phyloP scores from a whole-genome alignment of 1,284 basidiomycete species.

The Apiotrichum mycotoxinovorans region DNA sequence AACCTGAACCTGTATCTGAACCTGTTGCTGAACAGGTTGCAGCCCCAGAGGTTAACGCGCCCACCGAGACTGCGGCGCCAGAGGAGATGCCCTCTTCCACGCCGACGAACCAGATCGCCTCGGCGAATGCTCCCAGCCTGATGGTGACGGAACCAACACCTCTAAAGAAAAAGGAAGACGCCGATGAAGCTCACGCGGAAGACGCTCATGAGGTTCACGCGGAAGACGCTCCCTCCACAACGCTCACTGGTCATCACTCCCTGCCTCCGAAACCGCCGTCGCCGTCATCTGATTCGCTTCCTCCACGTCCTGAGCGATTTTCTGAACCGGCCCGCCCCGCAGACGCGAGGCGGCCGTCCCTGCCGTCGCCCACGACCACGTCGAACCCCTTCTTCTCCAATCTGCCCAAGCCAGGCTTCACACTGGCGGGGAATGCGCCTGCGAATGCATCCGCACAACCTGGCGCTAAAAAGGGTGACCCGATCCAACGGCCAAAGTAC shows the following conservation, averaged over 20 bases:
- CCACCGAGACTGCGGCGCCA: background rate
- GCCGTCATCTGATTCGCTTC: background rate
- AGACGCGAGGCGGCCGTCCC: background rate
- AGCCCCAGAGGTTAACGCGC: too few relatives aligned
- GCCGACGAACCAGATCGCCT: background rate
- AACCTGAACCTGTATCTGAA: too few relatives aligned
- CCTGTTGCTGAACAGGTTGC: too few relatives aligned
- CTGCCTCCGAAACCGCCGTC: background rate
- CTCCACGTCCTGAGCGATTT: too few relatives aligned
- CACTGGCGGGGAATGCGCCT: background rate
- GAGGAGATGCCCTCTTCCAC: background rate
- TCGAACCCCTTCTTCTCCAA: background rate
- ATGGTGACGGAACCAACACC: background rate
- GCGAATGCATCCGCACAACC: background rate
- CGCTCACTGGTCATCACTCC: background rate
- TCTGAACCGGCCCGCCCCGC: too few relatives aligned
- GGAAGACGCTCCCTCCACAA: background rate
- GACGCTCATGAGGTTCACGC: too few relatives aligned
- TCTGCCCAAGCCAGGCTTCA: background rate
- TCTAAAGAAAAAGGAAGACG: background rate
- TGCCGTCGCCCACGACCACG: background rate
- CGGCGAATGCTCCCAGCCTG: background rate
- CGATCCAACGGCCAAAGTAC: constrained; percentile 20
- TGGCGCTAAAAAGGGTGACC: background rate
- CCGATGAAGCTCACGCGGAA: background rate